Base-by-base conservation (phyloP, 163 green algal species). In the Chlorella variabilis region DNA sequence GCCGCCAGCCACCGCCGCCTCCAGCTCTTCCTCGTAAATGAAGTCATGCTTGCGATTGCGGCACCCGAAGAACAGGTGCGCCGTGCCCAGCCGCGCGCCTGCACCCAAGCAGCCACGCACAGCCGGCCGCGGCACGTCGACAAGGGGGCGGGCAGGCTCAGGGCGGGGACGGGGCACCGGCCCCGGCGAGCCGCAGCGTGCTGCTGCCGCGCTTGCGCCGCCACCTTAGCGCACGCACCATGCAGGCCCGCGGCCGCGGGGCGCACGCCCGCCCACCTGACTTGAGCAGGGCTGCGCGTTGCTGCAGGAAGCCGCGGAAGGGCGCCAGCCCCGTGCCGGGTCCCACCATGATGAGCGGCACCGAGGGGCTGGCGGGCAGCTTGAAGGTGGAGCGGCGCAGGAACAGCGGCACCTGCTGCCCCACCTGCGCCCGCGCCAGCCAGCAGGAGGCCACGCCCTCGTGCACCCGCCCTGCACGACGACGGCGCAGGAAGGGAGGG, bases 1-100 rank as follows among this genome's bases (percentile, higher is more conserved):
- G 23, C 95, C 95, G 7, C 62, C 13, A 2, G 88, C 71, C 9
- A 86, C 71, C 41, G 69, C 87, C 5, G 27, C 80, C 74, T 90
- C 84, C 54, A 98, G 88, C 89, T 97, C 94, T 8, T 87, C 77
- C 59, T 83, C 76, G 74, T 98, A 98, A 29, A 98, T 92, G 89
- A 92, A 98, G 88, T 98, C 95, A 38, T 93, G 83, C 4, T 90
- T 71, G 29, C 81, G 77, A 41, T 88, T 87, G n/a, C 96, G 91
- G 89, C 96, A 99, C 27, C 96, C 96, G 82, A 98, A 99, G 91
- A 98, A 99, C 45, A 99, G 88, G 59, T 95, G 51, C 3, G 90
- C 91, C 0, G 89, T 86, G n/a, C 96, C 96, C 29, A 98, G 86
- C 48, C 77, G 29, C 38, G 59, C 25, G 74, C 90, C 73, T 80